Base-by-base conservation (phyloP, 2,329 filamentous ascomycete species). In the Rutstroemia sp. region DNA sequence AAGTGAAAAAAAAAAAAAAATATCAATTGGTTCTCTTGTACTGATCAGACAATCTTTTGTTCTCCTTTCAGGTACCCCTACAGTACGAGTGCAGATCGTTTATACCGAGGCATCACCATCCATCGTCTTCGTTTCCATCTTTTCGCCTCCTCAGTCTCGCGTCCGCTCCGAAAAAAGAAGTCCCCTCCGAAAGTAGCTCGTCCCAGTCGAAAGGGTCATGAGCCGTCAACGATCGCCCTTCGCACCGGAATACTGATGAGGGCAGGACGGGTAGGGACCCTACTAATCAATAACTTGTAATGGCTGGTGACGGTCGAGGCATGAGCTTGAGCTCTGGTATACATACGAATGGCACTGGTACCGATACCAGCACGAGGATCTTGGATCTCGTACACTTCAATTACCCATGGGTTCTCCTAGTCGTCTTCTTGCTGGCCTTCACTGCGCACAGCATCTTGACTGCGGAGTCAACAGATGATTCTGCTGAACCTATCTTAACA, bases 391-490 rank as follows among this genome's bases (percentile, higher is more conserved):
- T 67, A 5, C 69, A 69, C 39, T 70, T 69, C 68, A 73, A 78
- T 63, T 87, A 83, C 62, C 84, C 86, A 12, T 79, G 87, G 64
- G 69, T 85, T 57, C 73, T 88, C 58, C 75, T 88, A 54, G 62
- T 82, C 63, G 77, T 87, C 67, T 89, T 88, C 69, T 71, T 86
- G 49, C 69, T 75, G 58, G 77, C 79, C 60, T 87, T 88, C 67
- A 77, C 84, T 56, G 67, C 75, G 62, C 80, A 80, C 68, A 84
- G 83, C 64, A 78, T 88, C 60, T 67, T 78, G 58, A 74, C 76
- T 60, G 70, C 73, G 47, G 70, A 75, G 64, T 68, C 72, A 44
- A 70, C 73, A 58, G 52, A 59, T 10, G 65, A 69, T 57, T 64
- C 67, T 21, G 64, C 61, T 34, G 64, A 65, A 44, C 68, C 67